phyloP scores from a whole-genome alignment of 192 early-diverging fungal genomes.

The Backusella morwellensis region DNA sequence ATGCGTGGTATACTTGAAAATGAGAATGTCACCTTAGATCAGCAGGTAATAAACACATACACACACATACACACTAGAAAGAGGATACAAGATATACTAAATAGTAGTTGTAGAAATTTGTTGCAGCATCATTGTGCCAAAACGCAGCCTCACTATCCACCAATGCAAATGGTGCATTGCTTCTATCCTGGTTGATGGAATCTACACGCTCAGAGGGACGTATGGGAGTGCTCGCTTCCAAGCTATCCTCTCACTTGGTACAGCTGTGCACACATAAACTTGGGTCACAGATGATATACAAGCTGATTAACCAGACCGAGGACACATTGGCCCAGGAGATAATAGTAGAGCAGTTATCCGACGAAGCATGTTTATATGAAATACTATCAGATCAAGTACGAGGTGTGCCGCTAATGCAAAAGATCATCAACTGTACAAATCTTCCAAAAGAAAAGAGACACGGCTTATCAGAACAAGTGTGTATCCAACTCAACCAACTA shows the following conservation, averaged over 20 bases:
- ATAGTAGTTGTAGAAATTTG: slow-evolving; percentile 69
- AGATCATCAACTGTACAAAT: slow-evolving; percentile 74
- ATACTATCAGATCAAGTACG: slow-evolving; percentile 76
- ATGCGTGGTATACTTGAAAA: slow-evolving; percentile 91
- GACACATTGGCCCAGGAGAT: slow-evolving; percentile 86
- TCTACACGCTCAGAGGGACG: slow-evolving; percentile 76
- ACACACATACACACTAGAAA: too few species aligned
- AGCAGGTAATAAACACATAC: slow-evolving; percentile 47
- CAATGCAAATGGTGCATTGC: slow-evolving; percentile 86
- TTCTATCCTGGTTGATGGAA: slow-evolving; percentile 93
- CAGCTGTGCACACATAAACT: slow-evolving; percentile 85
- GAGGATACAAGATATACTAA: not conserved
- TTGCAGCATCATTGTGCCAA: slow-evolving; percentile 83
- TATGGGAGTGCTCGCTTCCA: slow-evolving; percentile 76
- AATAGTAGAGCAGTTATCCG: slow-evolving; percentile 71
- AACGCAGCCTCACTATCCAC: slow-evolving; percentile 75
- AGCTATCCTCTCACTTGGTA: slow-evolving; percentile 71
- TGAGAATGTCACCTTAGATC: slow-evolving; percentile 71
- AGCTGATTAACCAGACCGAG: slow-evolving; percentile 81
- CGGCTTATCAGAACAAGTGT: not conserved
- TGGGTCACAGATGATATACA: slow-evolving; percentile 74
- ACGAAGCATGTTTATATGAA: slow-evolving; percentile 63
- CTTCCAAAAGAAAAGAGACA: slow-evolving; percentile 35
- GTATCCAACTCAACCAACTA: not conserved
- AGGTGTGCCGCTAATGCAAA: slow-evolving; percentile 82